Base-by-base conservation (phyloP, 768 basidiomycete species). In the Chalciporus piperatus region DNA sequence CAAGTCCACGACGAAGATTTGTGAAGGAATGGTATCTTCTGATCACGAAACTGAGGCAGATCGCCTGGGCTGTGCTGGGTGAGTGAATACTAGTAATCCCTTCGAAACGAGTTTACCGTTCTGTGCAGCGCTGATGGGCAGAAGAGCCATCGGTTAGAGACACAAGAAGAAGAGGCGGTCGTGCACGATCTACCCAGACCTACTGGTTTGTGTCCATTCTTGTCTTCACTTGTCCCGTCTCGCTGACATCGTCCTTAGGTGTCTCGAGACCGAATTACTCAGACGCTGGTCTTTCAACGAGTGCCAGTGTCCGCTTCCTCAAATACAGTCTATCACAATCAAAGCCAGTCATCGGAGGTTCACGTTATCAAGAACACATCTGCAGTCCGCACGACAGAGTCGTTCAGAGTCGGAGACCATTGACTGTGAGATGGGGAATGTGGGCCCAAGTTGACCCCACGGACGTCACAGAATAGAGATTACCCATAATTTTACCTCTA, bases 391-490 rank as follows among this genome's bases (percentile, higher is more conserved):
- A 37, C 8, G 35, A 37, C 35, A 3, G 4, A 32, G 8, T 7
- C 33, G 16, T 4, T 16, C 35, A 6, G 35, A n/a, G 14, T 37
- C 16, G 35, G 16, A n/a, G 7, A 4, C 4, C n/a, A 16, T 1
- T n/a, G n/a, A n/a, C n/a, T n/a, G n/a, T n/a, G n/a, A n/a, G n/a
- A n/a, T n/a, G n/a, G n/a, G n/a, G n/a, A n/a, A n/a, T n/a, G n/a
- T n/a, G n/a, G n/a, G n/a, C n/a, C n/a, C n/a, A n/a, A n/a, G n/a
- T n/a, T n/a, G n/a, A n/a, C n/a, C n/a, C n/a, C n/a, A n/a, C n/a
- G n/a, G n/a, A n/a, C n/a, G 30, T 10, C 16, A 25, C 23, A 49
- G 48, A 49, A 33, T 37, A 42, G 38, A 41, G 38, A 44, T 51
- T 51, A 41, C 35, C 23, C 41, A 33, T 37, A 51, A 32, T 20